Evolutionary conservation across 2,329 filamentous ascomycete genomes (phyloP).

Genomic region (Cercospora sp.): DNA sequence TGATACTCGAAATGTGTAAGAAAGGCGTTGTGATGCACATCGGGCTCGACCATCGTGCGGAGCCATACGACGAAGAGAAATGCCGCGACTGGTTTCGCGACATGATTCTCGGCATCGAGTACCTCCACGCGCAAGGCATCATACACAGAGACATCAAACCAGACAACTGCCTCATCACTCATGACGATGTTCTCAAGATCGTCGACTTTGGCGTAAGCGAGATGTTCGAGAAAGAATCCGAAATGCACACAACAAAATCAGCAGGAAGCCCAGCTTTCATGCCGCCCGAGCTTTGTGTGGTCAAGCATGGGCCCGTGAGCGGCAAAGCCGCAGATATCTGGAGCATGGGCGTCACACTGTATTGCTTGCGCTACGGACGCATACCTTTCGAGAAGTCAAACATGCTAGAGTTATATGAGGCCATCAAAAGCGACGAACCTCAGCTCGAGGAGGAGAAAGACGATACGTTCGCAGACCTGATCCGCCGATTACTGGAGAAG

Average conservation of each 20-base stretch:
- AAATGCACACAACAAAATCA: slow-evolving; percentile 91
- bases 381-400: slow-evolving; percentile 81
- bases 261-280: slow-evolving; percentile 94
- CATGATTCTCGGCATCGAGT: slow-evolving; percentile 91
- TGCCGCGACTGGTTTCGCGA: slow-evolving; percentile 94
- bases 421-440: slow-evolving; percentile 73
- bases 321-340: slow-evolving; percentile 92
- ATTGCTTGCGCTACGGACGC: slow-evolving; percentile 83
- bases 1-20: slow-evolving; percentile 99
- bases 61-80: slow-evolving; percentile 77
- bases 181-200: slow-evolving; percentile 92
- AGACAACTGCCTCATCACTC: slow-evolving; percentile 87
- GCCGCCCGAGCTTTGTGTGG: slow-evolving; percentile 86
- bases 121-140: slow-evolving; percentile 90
- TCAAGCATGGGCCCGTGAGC: slow-evolving; percentile 81
- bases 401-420: slow-evolving; percentile 84
- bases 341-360: slow-evolving; percentile 96
- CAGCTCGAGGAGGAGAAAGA: slow-evolving; percentile 65
- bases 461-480: slow-evolving; percentile 71
- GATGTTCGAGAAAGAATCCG: slow-evolving; percentile 86
- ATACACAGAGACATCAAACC: slow-evolving; percentile 98
- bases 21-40: slow-evolving; percentile 98
- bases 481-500: slow-evolving; percentile 75
- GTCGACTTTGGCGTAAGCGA: slow-evolving; percentile 99
- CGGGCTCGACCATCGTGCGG: slow-evolving; percentile 76